phyloP scores from a whole-genome alignment of 352 stramenopile species.

The Bremia lactucae region DNA sequence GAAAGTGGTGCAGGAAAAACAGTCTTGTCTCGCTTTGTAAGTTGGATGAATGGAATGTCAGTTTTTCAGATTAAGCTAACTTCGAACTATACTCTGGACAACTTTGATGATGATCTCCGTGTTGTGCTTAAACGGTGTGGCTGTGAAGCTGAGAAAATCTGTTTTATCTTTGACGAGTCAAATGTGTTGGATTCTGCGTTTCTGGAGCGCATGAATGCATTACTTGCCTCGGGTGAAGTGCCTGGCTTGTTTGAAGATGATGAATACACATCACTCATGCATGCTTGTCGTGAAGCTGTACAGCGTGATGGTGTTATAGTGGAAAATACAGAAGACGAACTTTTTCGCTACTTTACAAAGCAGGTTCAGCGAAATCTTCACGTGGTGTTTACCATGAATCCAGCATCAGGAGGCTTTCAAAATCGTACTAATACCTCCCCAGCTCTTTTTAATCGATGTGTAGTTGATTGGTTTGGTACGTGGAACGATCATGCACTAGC shows the following conservation, averaged over 20 bases:
- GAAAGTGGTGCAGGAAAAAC: conserved; percentile 99
- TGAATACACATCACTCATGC: conserved; percentile 96
- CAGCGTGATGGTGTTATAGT: conserved; percentile 85
- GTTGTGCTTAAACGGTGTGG: conserved; percentile 95
- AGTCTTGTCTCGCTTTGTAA: conserved; percentile 98
- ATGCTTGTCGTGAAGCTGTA: conserved; percentile 89
- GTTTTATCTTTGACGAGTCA: conserved; percentile 99
- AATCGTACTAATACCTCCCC: conserved; percentile 97
- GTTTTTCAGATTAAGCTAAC: conserved; percentile 99
- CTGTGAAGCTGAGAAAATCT: conserved; percentile 98
- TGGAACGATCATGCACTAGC: conserved; percentile 96
- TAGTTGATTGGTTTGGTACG: conserved; percentile 99
- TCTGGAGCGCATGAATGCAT: conserved; percentile 99
- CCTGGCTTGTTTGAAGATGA: conserved; percentile 99
- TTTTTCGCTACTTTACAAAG: conserved; percentile 95
- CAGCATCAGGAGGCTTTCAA: conserved; percentile 93
- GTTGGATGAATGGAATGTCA: conserved; percentile 99
- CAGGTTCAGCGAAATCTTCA: conserved; percentile 99
- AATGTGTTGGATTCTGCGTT: conserved; percentile 98
- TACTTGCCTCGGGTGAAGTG: conserved; percentile 98
- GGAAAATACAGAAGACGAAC: conserved; percentile 90
- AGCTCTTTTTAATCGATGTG: conserved; percentile 99
- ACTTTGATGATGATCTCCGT: conserved; percentile 99
- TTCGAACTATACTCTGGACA: conserved; percentile 96
- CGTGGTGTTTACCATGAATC: conserved; percentile 99